These are phyloP conservation scores for Cyclotella baltica DNA, from an alignment of 108 stramenopile genomes.

Conservation along the genomic window DNA sequence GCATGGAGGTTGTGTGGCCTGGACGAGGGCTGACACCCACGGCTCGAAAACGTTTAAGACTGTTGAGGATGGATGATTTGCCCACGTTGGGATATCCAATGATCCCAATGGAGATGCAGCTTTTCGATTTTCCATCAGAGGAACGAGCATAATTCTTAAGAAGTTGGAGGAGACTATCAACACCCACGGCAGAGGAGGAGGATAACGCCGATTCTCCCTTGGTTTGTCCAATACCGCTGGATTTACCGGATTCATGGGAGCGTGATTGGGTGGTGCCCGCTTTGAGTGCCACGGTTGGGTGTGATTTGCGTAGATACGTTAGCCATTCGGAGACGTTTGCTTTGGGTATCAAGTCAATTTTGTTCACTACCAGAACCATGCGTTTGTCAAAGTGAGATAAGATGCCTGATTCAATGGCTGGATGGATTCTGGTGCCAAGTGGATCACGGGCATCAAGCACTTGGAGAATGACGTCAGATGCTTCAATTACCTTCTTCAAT, in stretches of 20 bases:
- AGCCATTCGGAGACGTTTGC: slow-evolving; percentile 94
- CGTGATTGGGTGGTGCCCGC: slow-evolving; percentile 64
- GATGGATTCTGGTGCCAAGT: slow-evolving; percentile 89
- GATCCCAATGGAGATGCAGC: slow-evolving; percentile 91
- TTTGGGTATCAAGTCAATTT: slow-evolving; percentile 98
- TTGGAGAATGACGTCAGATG: slow-evolving; percentile 96
- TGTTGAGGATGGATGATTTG: slow-evolving; percentile 95
- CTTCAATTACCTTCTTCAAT: slow-evolving; percentile 95
- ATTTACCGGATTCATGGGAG: slow-evolving; percentile 55
- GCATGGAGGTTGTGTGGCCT: slow-evolving; percentile 96
- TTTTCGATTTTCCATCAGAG: slow-evolving; percentile 74
- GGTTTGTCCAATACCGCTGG: slow-evolving; percentile 66
- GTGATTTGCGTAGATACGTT: slow-evolving; percentile 81
- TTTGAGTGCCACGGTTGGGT: slow-evolving; percentile 96
- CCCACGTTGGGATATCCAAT: slow-evolving; percentile 96
- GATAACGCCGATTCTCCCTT: slow-evolving; percentile 59
- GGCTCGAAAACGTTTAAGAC: slow-evolving; percentile 90
- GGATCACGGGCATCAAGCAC: slow-evolving; percentile 99
- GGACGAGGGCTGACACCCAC: slow-evolving; percentile 96
- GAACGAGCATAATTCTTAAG: slow-evolving; percentile 99
- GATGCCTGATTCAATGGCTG: slow-evolving; percentile 90
- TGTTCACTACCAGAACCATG: slow-evolving; percentile 98
- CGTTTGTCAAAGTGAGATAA: slow-evolving; percentile 88
- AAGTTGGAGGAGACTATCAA: slow-evolving; percentile 93
- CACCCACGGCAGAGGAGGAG: slow-evolving; percentile 84